Evolutionary conservation across 2,329 filamentous ascomycete species (phyloP).

Genomic region (Lecanicillium sp.): DNA sequence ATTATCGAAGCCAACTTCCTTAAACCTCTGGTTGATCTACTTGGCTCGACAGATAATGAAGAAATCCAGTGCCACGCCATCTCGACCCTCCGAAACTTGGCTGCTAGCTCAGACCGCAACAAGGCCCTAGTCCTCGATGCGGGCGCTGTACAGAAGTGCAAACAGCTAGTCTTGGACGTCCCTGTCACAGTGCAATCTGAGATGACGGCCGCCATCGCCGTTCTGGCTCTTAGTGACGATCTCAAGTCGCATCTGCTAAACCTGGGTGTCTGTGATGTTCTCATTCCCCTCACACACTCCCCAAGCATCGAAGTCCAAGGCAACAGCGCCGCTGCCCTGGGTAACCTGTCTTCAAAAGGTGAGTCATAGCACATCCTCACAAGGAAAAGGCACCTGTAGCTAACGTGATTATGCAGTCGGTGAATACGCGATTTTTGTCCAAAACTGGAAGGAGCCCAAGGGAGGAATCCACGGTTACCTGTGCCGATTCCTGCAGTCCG

Average conservation of each 20-base stretch:
- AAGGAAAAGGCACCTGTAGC: background rate
- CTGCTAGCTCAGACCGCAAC: slow-evolving; percentile 94
- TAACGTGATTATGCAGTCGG: slow-evolving; percentile 54
- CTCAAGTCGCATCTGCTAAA: slow-evolving; percentile 86
- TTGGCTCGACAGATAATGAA: slow-evolving; percentile 94
- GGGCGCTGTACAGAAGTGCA: slow-evolving; percentile 96
- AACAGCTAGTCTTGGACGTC: slow-evolving; percentile 88
- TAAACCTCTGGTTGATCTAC: slow-evolving; percentile 83
- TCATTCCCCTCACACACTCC: slow-evolving; percentile 92
- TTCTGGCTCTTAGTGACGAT: slow-evolving; percentile 90
- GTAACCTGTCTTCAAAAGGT: slow-evolving; percentile 97
- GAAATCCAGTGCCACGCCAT: slow-evolving; percentile 99
- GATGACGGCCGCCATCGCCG: slow-evolving; percentile 99
- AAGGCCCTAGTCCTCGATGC: slow-evolving; percentile 96
- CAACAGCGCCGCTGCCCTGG: slow-evolving; percentile 91
- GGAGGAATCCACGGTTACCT: slow-evolving; percentile 96
- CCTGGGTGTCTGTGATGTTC: slow-evolving; percentile 88
- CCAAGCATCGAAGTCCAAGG: slow-evolving; percentile 97
- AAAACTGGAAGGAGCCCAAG: slow-evolving; percentile 86
- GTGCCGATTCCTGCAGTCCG: slow-evolving; percentile 84
- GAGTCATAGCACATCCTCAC: slow-evolving; percentile 22
- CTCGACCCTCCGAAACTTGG: slow-evolving; percentile 89
- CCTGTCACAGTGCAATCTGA: slow-evolving; percentile 94
- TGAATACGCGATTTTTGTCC: slow-evolving; percentile 92
- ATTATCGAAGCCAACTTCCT: slow-evolving; percentile 98